phyloP scores from a whole-genome alignment of 108 stramenopile species.

The Seminavis robusta region DNA sequence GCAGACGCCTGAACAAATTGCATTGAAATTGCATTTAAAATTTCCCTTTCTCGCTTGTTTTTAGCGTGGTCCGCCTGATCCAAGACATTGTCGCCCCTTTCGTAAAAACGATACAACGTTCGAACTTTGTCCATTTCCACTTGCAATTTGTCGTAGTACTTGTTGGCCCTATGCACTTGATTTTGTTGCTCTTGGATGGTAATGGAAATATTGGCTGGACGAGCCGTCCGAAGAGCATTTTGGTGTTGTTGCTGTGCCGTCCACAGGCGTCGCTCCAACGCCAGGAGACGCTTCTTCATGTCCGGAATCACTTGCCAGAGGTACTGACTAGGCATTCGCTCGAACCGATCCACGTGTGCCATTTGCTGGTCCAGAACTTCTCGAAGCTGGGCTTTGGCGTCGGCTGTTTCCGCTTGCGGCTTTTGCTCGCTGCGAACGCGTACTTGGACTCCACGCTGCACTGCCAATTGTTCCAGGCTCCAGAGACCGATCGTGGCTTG shows the following conservation, averaged over 20 bases:
- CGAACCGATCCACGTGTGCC: constrained; percentile 66
- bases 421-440: constrained; percentile 1
- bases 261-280: constrained; percentile 22
- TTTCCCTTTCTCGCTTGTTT: constrained; percentile 34
- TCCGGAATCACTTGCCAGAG: constrained; percentile 60
- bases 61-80: constrained; percentile 52
- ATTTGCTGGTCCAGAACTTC: constrained; percentile 53
- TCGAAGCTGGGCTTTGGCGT: constrained; percentile 16
- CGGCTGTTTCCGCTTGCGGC: constrained; percentile 9
- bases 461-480: constrained; percentile 73
- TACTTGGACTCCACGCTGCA: constrained; percentile 40
- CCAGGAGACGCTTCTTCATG: constrained; percentile 43
- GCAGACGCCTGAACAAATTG: constrained; percentile 31
- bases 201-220: constrained; percentile 16
- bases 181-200: constrained; percentile 26
- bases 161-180: constrained; percentile 38
- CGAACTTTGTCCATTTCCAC: constrained; percentile 51
- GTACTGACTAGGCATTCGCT: constrained; percentile 75
- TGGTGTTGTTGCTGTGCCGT: constrained; percentile 17
- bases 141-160: constrained; percentile 44
- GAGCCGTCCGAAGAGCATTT: constrained; percentile 12
- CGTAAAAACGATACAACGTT: constrained; percentile 29
- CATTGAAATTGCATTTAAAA: constrained; percentile 49
- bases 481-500: constrained; percentile 72
- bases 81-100: constrained; percentile 64